These are phyloP conservation scores for Daldinia decipiens DNA, from an alignment of 495 filamentous ascomycete genomes.

Conservation along the genomic window DNA sequence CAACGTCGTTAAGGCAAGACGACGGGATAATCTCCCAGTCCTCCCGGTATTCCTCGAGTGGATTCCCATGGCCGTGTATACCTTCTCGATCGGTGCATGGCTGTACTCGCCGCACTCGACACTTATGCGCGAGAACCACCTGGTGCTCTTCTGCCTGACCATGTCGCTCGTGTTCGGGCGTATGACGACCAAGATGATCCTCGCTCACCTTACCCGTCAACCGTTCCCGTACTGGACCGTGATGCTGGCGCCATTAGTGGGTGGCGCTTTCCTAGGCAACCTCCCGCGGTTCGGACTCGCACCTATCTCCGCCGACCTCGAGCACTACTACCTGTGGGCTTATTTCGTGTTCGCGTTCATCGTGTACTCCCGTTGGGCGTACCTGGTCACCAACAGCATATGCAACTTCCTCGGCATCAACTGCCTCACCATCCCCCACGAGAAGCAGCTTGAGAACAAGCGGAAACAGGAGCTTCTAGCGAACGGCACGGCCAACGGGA, in stretches of 20 bases:
- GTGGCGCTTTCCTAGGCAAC: slow-evolving; percentile 84
- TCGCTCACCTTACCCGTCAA: slow-evolving; percentile 91
- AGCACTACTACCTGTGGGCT: slow-evolving; percentile 81
- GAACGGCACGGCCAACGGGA: slow-evolving; percentile 47
- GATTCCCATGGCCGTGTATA: slow-evolving; percentile 89
- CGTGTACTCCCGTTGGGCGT: slow-evolving; percentile 91
- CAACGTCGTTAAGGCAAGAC: slow-evolving; percentile 83
- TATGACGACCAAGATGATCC: slow-evolving; percentile 99
- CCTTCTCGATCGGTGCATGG: slow-evolving; percentile 78
- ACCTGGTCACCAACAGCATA: slow-evolving; percentile 89
- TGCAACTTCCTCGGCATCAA: slow-evolving; percentile 93
- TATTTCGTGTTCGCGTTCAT: slow-evolving; percentile 85
- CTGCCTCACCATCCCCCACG: slow-evolving; percentile 84
- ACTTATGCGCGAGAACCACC: slow-evolving; percentile 79
- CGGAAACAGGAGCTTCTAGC: slow-evolving; percentile 36
- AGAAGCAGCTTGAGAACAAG: slow-evolving; percentile 62
- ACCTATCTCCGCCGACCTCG: slow-evolving; percentile 65
- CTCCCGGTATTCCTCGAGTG: slow-evolving; percentile 91
- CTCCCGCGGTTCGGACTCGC: slow-evolving; percentile 81
- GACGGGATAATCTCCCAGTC: slow-evolving; percentile 75
- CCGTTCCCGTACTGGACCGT: slow-evolving; percentile 97
- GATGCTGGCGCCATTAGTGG: slow-evolving; percentile 84
- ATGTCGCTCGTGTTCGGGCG: slow-evolving; percentile 98
- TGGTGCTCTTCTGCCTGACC: slow-evolving; percentile 91
- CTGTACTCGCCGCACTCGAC: slow-evolving; percentile 86